Evolutionary conservation across 495 filamentous ascomycete genomes (phyloP).

Genomic region (Neurospora sp.): DNA sequence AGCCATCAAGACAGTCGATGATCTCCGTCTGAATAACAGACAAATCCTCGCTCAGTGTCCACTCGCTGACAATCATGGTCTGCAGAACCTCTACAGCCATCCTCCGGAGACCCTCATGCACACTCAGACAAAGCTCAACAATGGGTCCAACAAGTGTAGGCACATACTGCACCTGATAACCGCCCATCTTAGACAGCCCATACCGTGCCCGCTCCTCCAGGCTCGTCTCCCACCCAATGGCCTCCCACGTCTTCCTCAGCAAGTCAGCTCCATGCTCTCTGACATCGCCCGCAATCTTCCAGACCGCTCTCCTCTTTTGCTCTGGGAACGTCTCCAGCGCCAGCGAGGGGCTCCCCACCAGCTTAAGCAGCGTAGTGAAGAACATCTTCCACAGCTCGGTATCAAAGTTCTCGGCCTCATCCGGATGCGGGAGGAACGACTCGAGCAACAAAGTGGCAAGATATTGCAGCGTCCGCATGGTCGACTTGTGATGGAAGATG

Average conservation of each 20-base stretch:
- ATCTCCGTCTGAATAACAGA: conserved; percentile 91
- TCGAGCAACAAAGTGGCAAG: conserved; percentile 66
- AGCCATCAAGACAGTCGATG: conserved; percentile 85
- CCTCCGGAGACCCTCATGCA: conserved; percentile 80
- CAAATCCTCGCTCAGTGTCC: conserved; percentile 90
- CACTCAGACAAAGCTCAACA: conserved; percentile 87
- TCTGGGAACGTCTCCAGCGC: conserved; percentile 95
- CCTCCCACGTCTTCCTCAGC: conserved; percentile 78
- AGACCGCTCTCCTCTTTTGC: conserved; percentile 89
- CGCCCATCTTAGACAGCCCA: conserved; percentile 74
- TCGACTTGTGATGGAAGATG: conserved; percentile 89
- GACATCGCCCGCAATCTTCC: conserved; percentile 98
- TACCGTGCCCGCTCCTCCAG: conserved; percentile 63
- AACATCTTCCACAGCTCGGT: conserved; percentile 91
- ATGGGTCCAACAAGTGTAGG: conserved; percentile 84
- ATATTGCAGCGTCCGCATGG: conserved; percentile 79
- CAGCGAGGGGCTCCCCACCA: conserved; percentile 78
- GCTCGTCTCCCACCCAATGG: conserved; percentile 91
- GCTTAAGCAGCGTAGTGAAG: conserved; percentile 77
- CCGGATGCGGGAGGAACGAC: conserved; percentile 71
- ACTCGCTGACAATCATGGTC: conserved; percentile 97
- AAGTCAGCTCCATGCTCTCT: conserved; percentile 82
- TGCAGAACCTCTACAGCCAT: conserved; percentile 90
- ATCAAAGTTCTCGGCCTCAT: conserved; percentile 87
- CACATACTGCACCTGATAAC: conserved; percentile 97